Percentiles rank a stretch among this genome's conserved stretches.
Evolutionary conservation across 176 grass and related monocot species (phyloP).

Genomic region (Oryza meyeriana): DNA sequence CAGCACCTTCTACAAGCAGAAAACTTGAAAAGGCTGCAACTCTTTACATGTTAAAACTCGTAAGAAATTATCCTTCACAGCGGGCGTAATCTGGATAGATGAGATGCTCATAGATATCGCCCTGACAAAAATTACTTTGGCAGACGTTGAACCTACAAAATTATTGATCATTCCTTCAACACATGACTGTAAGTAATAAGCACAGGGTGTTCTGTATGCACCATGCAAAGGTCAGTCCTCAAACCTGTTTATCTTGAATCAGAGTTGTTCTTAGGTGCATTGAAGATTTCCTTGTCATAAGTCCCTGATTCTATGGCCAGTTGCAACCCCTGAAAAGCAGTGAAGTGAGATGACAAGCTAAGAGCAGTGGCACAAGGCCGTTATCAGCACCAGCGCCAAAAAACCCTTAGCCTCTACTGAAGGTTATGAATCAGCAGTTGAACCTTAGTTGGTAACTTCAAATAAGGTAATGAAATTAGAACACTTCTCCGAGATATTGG

Average conservation of each 20-base stretch:
- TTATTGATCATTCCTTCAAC: not conserved
- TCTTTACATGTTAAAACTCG: slow-evolving; percentile 38
- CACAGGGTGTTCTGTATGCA: not conserved
- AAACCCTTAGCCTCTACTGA: not conserved
- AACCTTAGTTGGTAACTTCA: not conserved
- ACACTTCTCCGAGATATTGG: not conserved
- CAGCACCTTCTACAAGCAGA: slow-evolving; percentile 34
- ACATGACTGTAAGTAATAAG: not conserved
- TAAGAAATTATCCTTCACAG: slow-evolving; percentile 33
- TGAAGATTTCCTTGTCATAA: slow-evolving; percentile 18
- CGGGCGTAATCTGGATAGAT: not conserved
- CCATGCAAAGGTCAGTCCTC: not conserved
- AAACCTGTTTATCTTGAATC: slow-evolving; percentile 53
- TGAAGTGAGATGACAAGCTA: not conserved
- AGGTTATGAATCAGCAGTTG: not conserved
- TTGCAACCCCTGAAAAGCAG: slow-evolving; percentile 55
- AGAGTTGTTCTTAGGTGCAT: slow-evolving; percentile 11
- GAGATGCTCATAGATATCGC: not conserved
- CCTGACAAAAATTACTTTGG: slow-evolving; percentile 25
- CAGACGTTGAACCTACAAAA: slow-evolving; percentile 34
- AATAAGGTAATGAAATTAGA: not conserved
- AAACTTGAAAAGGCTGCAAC: slow-evolving; percentile 37
- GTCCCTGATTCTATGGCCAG: slow-evolving; percentile 49
- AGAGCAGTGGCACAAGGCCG: not conserved
- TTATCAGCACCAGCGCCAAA: not conserved